Base-by-base conservation (phyloP, 192 early-diverging fungal genomes). In the Podila verticillata region DNA sequence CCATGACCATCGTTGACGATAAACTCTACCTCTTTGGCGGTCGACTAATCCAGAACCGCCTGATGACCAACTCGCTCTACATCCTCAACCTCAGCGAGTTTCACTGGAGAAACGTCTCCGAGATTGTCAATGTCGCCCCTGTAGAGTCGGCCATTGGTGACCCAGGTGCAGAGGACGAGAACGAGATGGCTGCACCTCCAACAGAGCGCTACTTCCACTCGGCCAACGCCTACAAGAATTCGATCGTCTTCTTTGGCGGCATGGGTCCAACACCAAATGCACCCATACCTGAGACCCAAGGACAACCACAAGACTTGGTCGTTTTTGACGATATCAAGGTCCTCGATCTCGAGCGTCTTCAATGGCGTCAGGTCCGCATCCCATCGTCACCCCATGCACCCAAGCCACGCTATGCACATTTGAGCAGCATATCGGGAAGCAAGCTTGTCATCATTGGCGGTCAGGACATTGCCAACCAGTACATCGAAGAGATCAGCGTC, bases 401-500 rank as follows among this genome's bases (percentile, higher is more conserved):
- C 32, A 85, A 89, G 68, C 88, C 93, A 30, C 84, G 93, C 22
- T 95, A 95, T 74, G 93, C 93, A 8, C 93, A 95, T 65, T 75
- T 95, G 32, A 88, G 91, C n/a, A 86, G 89, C 24, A 82, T 95
- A 6, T 89, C 88, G 39, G 87, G 85, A 39, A 88, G 88, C 65
- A 83, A 85, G 39, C 74, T 95, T 29, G 85, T 93, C 5, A 78
- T 93, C 4, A 84, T 95, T 12, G 93, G 93, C 57, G 93, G 93
- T 22, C 93, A 95, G 78, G 92, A 95, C 61, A 84, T 93, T 62
- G 86, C 83, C 57, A 93, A 93, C 71, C 88, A 87, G 61, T 95
- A 95, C 69, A 87, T 95, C 7, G 91, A 91, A 72, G 92, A 95
- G 66, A 86, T 93, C 64, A 93, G 93, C 54, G 89, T 95, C 4